These are phyloP conservation scores for Fomitopsis pinicola DNA, from an alignment of 1,284 basidiomycete species.

Conservation along the genomic window DNA sequence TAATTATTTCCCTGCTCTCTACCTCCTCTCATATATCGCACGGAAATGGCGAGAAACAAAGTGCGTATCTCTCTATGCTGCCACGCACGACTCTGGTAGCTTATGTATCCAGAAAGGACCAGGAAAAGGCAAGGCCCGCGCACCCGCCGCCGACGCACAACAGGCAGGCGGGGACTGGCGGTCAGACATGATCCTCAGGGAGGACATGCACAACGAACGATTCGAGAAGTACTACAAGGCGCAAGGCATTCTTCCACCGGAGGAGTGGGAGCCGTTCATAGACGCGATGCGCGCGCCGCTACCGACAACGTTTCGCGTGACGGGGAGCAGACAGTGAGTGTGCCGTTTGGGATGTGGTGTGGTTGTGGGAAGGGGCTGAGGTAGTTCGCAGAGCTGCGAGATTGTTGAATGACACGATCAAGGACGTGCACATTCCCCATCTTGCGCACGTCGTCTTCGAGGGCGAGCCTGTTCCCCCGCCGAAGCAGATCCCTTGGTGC, in stretches of 20 bases:
- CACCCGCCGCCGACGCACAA: not conserved
- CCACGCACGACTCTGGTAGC: not conserved
- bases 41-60: not conserved
- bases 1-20: too few relatives aligned
- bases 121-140: not conserved
- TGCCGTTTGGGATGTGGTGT: not conserved
- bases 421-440: slow-evolving; percentile 74
- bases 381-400: slow-evolving; percentile 54
- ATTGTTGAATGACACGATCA: slow-evolving; percentile 71
- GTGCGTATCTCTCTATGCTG: not conserved
- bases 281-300: slow-evolving; percentile 67
- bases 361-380: not conserved
- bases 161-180: slow-evolving; percentile 18
- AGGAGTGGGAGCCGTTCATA: slow-evolving; percentile 82
- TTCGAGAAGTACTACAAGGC: slow-evolving; percentile 78
- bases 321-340: slow-evolving; percentile 75
- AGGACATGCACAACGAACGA: slow-evolving; percentile 67
- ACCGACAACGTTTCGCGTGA: slow-evolving; percentile 94
- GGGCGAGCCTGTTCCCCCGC: slow-evolving; percentile 73
- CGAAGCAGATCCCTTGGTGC: slow-evolving; percentile 82
- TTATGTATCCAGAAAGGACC: slow-evolving; percentile 2
- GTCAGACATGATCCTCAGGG: slow-evolving; percentile 40
- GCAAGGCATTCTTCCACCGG: slow-evolving; percentile 64
- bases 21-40: too few relatives aligned
- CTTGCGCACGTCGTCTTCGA: slow-evolving; percentile 79